phyloP scores from a whole-genome alignment of 2,329 filamentous ascomycete genomes.

The Fusarium sarcochroum region DNA sequence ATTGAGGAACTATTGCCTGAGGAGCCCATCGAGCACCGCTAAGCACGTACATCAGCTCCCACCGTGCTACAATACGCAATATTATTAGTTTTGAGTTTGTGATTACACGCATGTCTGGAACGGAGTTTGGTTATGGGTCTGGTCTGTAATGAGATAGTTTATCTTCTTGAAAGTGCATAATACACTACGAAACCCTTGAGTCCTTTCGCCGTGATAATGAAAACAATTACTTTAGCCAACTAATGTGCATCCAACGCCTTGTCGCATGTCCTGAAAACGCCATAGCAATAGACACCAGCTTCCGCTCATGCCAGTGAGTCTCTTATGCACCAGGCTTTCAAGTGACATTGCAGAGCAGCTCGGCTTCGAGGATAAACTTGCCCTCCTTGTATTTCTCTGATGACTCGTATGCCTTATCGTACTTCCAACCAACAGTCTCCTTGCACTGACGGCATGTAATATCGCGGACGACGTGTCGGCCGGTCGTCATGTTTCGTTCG shows the following conservation, averaged over 20 bases:
- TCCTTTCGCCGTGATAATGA: constrained; percentile 23
- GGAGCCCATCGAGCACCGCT: constrained; percentile 82
- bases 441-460: constrained; percentile 93
- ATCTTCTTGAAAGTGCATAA: constrained; percentile 15
- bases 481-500: constrained; percentile 98
- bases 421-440: constrained; percentile 97
- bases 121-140: constrained; percentile 21
- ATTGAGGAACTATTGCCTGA: constrained; percentile 80
- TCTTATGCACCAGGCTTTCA: constrained; percentile 49
- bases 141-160: constrained; percentile 12
- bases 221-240: constrained; percentile 26
- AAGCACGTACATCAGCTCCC: constrained; percentile 1
- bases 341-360: constrained; percentile 85
- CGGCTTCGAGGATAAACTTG: constrained; percentile 96
- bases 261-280: constrained; percentile 31
- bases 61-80: background rate
- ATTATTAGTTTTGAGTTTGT: background rate
- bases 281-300: constrained; percentile 16
- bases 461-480: constrained; percentile 92
- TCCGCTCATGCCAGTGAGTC: background rate
- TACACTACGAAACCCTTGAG: constrained; percentile 6
- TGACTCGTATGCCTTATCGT: constrained; percentile 94
- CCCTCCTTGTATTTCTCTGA: constrained; percentile 99
- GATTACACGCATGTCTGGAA: constrained; percentile 2
- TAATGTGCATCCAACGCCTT: constrained; percentile 18